Evolutionary conservation across 441 rosid species (phyloP).

Genomic region (Erysimum cheiri): DNA sequence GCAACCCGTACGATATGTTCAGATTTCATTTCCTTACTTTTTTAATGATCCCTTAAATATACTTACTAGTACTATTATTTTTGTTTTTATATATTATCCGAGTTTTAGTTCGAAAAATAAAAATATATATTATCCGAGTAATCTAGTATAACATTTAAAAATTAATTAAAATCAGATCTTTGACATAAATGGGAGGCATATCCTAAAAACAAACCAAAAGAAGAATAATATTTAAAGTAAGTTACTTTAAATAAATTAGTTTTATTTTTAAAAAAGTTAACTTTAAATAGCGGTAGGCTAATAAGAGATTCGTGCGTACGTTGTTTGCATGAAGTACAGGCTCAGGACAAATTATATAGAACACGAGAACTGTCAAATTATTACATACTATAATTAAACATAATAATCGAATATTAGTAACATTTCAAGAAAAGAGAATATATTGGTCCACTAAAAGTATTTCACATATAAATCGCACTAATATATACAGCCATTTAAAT

Average conservation of each 20-base stretch:
- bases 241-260: slow-evolving; percentile 17
- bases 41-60: not conserved
- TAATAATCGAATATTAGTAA: not conserved
- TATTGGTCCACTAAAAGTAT: slow-evolving; percentile 22
- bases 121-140: not conserved
- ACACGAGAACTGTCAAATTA: slow-evolving; percentile 15
- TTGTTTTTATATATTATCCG: not conserved
- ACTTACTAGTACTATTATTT: not conserved
- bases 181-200: slow-evolving; percentile 35
- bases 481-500: not conserved
- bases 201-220: slow-evolving; percentile 1
- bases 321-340: slow-evolving; percentile 46
- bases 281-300: slow-evolving; percentile 28
- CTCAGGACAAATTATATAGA: too few species aligned
- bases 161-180: slow-evolving; percentile 36
- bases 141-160: slow-evolving; percentile 3
- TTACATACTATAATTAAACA: not conserved
- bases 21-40: slow-evolving; percentile 16
- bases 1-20: slow-evolving; percentile 22
- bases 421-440: slow-evolving; percentile 8
- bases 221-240: slow-evolving; percentile 17
- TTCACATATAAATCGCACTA: slow-evolving; percentile 1
- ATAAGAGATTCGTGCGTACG: slow-evolving; percentile 38
- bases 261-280: not conserved
- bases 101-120: too few species aligned